Base-by-base conservation (phyloP, 2,329 filamentous ascomycete species). In the Botrytis aclada region DNA sequence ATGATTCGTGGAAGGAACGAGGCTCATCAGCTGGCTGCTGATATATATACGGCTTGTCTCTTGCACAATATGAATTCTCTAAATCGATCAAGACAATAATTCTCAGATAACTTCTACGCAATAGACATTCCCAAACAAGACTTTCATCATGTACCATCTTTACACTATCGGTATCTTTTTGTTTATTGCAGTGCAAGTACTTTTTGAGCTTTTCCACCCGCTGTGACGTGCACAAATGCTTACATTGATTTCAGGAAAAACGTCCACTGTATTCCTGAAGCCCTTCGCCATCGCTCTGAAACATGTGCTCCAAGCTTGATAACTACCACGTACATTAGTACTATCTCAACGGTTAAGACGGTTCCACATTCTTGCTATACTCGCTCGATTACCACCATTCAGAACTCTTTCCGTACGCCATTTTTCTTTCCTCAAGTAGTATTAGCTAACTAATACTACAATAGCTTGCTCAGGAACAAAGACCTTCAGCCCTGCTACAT, bases 301-400 rank as follows among this genome's bases (percentile, higher is more conserved):
- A 73, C 71, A 22, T 73, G 73, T 60, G 65, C 69, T 29, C 67
- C 72, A 64, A 74, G 72, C 18, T 54, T 74, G 45, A 72, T 73
- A 56, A 74, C 63, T 18, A 65, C 74, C n/a, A 70, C 73, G 58
- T 73, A 71, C 29, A 69, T 76, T 60, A 77, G 71, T 20, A 77
- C 71, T 12, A 71, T 77, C 70, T 74, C 75, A 18, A 70, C 74
- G 3, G 54, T 74, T 34, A n/a, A 73, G 22, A 70, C 72, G 22
- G 47, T 72, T 8, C 74, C 72, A 12, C 76, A 76, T 39, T 72
- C 75, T 8, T 81, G 80, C 74, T 80, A 79, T 74, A 80, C 78
- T 1, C 72, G 76, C 51, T 80, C 79, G 20, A 71, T 75, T 9
- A 71, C 77, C 74, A 74, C 56, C 56, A 69, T 60, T 67, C 70